Base-by-base conservation (phyloP, 495 filamentous ascomycete species). In the Penicillium antarcticum region DNA sequence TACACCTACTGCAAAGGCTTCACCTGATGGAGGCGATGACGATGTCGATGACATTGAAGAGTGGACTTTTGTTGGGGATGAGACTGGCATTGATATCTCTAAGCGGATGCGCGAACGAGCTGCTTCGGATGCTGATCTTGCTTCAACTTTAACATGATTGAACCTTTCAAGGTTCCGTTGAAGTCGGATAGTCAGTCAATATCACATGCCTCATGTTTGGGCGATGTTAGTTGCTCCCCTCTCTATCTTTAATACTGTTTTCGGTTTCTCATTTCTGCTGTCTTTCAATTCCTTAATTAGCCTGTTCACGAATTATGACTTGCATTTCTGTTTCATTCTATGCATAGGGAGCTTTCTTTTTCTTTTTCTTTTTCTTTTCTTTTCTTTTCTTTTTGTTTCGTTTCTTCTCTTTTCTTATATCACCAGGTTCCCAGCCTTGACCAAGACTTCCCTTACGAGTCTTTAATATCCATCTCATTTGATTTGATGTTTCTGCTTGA, bases 31-130 rank as follows among this genome's bases (percentile, higher is more conserved):
- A 18, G 71, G 62, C 2, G 65, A 74, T 32, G 71, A 70, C 26
- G 73, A 76, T 39, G 65, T 74, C 18, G 71, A 79, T 40, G 76
- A 82, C 32, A 70, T 69, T 24, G 79, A 86, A 56, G 79, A 81
- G 42, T 91, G 87, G 87, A 89, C 87, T 3, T 86, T 89, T 60
- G 77, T 90, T 17, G 87, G 81, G 2, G 82, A 87, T 48, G 85
- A 91, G 36, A 71, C 62, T 21, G 83, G 84, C 58, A 69, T 76
- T 2, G 78, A 83, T n/a, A 60, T 79, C n/a, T 58, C 66, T 17
- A 73, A 69, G 53, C 66, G 75, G 33, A 50, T 68, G 52, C 71
- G 65, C 42, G 63, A 67, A 13, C 60, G 69, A 53, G 56, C 61
- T 32, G 53, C 63, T 21, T 68, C 64, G 9, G 61, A 68, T 48